These are phyloP conservation scores for Maudiozyma barnettii DNA, from an alignment of 805 yeast genomes.

Conservation along the genomic window DNA sequence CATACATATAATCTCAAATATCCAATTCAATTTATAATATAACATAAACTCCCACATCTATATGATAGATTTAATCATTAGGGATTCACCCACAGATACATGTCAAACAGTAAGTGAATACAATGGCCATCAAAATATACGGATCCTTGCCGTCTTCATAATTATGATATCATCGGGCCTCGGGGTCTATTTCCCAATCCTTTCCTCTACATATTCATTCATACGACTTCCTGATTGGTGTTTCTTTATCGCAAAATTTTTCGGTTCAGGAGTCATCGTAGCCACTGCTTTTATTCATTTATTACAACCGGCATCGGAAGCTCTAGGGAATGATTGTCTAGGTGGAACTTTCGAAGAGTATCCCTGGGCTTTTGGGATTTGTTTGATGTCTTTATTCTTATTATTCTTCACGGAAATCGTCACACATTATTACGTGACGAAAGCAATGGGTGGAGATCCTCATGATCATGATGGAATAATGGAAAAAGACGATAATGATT, in stretches of 20 bases:
- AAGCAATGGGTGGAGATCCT: slow-evolving; percentile 17
- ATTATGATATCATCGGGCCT: slow-evolving; percentile 45
- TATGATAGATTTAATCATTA: not conserved
- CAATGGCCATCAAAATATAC: slow-evolving; percentile 32
- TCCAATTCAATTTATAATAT: not conserved
- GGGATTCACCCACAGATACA: slow-evolving; percentile 2
- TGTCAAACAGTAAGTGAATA: slow-evolving; percentile 37
- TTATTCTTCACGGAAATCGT: slow-evolving; percentile 43
- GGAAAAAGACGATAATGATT: not conserved
- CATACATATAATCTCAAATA: not conserved
- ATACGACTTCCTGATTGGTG: slow-evolving; percentile 51
- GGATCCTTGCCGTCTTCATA: slow-evolving; percentile 55
- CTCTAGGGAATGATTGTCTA: slow-evolving; percentile 45
- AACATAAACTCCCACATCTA: not conserved
- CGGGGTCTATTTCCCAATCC: slow-evolving; percentile 54
- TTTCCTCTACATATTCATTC: slow-evolving; percentile 49
- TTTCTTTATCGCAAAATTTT: slow-evolving; percentile 60
- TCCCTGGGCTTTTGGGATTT: slow-evolving; percentile 50
- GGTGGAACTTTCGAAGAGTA: slow-evolving; percentile 49
- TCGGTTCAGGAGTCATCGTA: slow-evolving; percentile 77
- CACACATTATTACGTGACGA: slow-evolving; percentile 36
- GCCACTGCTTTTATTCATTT: slow-evolving; percentile 76
- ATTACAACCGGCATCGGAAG: slow-evolving; percentile 57
- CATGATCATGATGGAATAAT: slow-evolving; percentile 1
- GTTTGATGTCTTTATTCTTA: slow-evolving; percentile 37